Percentiles rank a stretch among this genome's conserved stretches.
Evolutionary conservation across 169 alveolate genomes (phyloP).

Genomic region (Condylostoma magnum): DNA sequence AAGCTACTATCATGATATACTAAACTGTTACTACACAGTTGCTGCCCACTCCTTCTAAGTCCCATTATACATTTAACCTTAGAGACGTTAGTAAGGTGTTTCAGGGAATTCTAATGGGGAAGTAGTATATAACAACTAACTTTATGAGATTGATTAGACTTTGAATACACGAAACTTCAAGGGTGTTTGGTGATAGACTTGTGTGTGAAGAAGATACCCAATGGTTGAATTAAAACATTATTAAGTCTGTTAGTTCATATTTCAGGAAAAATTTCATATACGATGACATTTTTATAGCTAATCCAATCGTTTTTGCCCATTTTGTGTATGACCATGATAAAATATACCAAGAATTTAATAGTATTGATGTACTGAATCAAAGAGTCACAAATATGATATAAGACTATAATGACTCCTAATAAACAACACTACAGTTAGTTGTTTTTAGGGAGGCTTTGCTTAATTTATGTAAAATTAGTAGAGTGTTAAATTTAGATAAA

Average conservation of each 20-base stretch:
- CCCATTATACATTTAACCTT: constrained; percentile 80
- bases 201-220: constrained; percentile 68
- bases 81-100: constrained; percentile 84
- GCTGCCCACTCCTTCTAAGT: constrained; percentile 83
- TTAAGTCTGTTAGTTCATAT: constrained; percentile 56
- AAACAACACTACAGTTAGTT: constrained; percentile 80
- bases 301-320: constrained; percentile 62
- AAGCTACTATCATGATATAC: constrained; percentile 78
- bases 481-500: constrained; percentile 77
- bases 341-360: constrained; percentile 70
- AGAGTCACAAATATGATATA: constrained; percentile 67
- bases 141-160: constrained; percentile 61
- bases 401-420: constrained; percentile 67
- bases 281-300: constrained; percentile 50
- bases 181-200: constrained; percentile 86
- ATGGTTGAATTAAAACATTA: constrained; percentile 68
- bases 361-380: constrained; percentile 52
- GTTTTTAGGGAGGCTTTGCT: constrained; percentile 83
- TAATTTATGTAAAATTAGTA: constrained; percentile 72
- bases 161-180: constrained; percentile 82
- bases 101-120: constrained; percentile 80
- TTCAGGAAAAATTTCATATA: constrained; percentile 58
- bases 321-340: constrained; percentile 67
- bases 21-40: constrained; percentile 60
- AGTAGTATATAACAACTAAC: constrained; percentile 46